Conservation (phyloP, 371 early-diverging fungal species). For the Batkoa obscura region DNA sequence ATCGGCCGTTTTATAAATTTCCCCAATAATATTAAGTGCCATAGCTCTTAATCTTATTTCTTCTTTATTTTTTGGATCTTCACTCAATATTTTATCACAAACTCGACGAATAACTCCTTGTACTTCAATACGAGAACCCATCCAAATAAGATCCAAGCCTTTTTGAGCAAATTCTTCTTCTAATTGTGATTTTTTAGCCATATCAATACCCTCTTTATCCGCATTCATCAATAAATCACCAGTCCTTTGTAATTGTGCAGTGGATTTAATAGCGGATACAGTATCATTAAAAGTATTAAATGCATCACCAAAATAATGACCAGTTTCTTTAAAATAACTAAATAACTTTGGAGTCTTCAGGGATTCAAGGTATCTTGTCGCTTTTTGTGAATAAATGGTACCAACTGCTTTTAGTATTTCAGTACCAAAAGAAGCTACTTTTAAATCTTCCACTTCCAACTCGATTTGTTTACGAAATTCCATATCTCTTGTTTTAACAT, state of each 20-base stretch:
- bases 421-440: constrained; percentile 73
- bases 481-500: constrained; percentile 20
- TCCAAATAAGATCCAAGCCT: constrained; percentile 82
- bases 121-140: constrained; percentile 83
- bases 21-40: constrained; percentile 53
- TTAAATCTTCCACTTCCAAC: constrained; percentile 71
- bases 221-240: constrained; percentile 71
- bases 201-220: constrained; percentile 54
- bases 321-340: constrained; percentile 5
- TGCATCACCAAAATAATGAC: constrained; percentile 5
- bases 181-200: constrained; percentile 32
- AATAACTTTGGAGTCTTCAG: neutral
- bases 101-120: constrained; percentile 78
- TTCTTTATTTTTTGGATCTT: constrained; percentile 28
- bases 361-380: constrained; percentile 50
- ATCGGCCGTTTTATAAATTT: constrained; percentile 24
- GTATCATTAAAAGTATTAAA: constrained; percentile 43
- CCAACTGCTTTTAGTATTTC: constrained; percentile 86
- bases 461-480: constrained; percentile 41
- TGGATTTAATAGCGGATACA: constrained; percentile 69
- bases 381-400: constrained; percentile 66
- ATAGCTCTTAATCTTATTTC: constrained; percentile 33
- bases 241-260: constrained; percentile 72
- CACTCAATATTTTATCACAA: constrained; percentile 64
- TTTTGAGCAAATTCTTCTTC: constrained; percentile 52